Percentiles rank a stretch among this genome's conserved stretches.
phyloP scores from a whole-genome alignment of 2,329 filamentous ascomycete species.

The Ascochyta pisi region DNA sequence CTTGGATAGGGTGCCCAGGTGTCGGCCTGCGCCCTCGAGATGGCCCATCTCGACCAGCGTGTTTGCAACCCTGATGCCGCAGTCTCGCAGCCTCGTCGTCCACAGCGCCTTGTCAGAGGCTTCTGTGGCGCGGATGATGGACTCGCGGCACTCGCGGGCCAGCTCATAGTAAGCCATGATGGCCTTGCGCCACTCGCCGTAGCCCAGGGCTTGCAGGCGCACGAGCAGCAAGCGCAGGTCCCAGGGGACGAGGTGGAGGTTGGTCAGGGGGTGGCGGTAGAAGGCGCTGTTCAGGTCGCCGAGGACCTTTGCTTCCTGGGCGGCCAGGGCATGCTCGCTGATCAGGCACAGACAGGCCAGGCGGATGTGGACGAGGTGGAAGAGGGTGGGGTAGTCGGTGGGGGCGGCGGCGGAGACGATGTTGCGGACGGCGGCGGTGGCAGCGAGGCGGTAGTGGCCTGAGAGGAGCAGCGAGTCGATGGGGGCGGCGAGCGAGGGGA shows the following conservation, averaged over 20 bases:
- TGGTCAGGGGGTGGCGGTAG: conserved; percentile 57
- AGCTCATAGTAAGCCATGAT: conserved; percentile 93
- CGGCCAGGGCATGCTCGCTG: conserved; percentile 64
- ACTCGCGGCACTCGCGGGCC: conserved; percentile 74
- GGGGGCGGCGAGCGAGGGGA: conserved; percentile 65
- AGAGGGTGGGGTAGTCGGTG: conserved; percentile 70
- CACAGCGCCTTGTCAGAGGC: conserved; percentile 67
- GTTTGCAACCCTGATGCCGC: conserved; percentile 70
- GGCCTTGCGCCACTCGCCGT: conserved; percentile 80
- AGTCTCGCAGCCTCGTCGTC: conserved; percentile 74
- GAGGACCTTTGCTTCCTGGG: conserved; percentile 68
- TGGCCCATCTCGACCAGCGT: conserved; percentile 88
- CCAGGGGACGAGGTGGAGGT: conserved; percentile 76
- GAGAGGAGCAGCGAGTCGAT: conserved; percentile 71
- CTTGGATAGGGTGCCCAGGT: conserved; percentile 66
- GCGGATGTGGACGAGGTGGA: conserved; percentile 79
- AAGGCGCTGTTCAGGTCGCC: conserved; percentile 66
- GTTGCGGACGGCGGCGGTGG: conserved; percentile 69
- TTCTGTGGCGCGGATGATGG: conserved; percentile 57
- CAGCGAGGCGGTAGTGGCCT: conserved; percentile 83
- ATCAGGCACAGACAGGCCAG: conserved; percentile 83
- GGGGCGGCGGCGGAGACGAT: conserved; percentile 61
- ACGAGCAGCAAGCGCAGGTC: conserved; percentile 82
- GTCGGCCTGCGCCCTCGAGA: conserved; percentile 76
- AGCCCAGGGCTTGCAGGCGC: conserved; percentile 83